Evolutionary conservation across 306 rosid species (phyloP), one percentile per base, ranked within the genome.

Genomic region (Rosa persica): DNA sequence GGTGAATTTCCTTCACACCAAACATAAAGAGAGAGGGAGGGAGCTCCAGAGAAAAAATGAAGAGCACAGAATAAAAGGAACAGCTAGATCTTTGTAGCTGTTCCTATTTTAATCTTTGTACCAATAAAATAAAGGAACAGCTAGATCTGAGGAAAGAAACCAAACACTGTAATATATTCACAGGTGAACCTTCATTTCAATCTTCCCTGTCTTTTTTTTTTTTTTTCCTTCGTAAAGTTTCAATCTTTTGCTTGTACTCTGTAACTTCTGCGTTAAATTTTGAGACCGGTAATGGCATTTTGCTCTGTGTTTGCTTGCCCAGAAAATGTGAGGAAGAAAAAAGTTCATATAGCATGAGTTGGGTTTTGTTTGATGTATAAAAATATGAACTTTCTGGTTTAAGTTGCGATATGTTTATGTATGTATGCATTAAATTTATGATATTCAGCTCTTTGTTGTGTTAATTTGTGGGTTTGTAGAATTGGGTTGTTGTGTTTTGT

Each of bases 131-230:
- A 60, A 23, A 25, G 39, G 12, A 27, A 30, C 40, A 48, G 44
- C 46, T 36, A 36, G 71, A 75, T 75, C 79, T 75, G 57, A 75
- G 20, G 25, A 60, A 30, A 7, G 9, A 23, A 40, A 57, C 22
- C 55, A 74, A 22, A 25, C 20, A 25, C 67, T 12, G 13, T 38
- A 16, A 44, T 0, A 58, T 23, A 15, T 36, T 19, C 76, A 52
- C 19, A 5, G 67, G 67, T 55, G n/a, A 39, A 22, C 46, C 9
- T 34, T 23, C 55, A 22, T 43, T 13, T 40, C 55, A 44, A 11
- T 67, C 51, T 20, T 4, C 76, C 10, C 9, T 72, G 30, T 57
- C 62, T 22, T 57, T 8, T 22, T 7, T 12, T n/a, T n/a, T 0
- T n/a, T 16, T 3, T 36, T 19, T 36, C n/a, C 17, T 19, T 27